A percentile compares a stretch with the other conserved stretches of the same genome.
Evolutionary conservation across 2,329 filamentous ascomycete species (phyloP).

Genomic region (Venturia nashicola): DNA sequence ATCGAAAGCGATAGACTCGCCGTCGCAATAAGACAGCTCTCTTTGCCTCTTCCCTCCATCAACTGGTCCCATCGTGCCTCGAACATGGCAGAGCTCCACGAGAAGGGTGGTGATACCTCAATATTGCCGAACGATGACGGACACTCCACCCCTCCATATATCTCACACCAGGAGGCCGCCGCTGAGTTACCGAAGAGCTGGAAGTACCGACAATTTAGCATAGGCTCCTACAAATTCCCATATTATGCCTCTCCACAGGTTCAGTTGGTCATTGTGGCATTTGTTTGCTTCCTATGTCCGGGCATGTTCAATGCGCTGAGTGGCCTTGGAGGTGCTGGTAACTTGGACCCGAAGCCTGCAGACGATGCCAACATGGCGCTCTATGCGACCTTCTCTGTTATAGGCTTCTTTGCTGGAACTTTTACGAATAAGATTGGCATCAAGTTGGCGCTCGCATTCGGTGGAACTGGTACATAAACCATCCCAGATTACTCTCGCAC

Average conservation of each 20-base stretch:
- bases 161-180: conserved; percentile 13
- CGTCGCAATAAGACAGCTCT: neutral
- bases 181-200: conserved; percentile 28
- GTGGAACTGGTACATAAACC: conserved; percentile 38
- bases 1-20: neutral
- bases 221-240: conserved; percentile 30
- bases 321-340: conserved; percentile 34
- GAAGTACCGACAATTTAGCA: conserved; percentile 32
- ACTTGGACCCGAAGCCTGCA: conserved; percentile 36
- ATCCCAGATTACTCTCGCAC: neutral
- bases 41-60: neutral
- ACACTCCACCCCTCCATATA: neutral
- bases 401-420: conserved; percentile 55
- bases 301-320: conserved; percentile 42
- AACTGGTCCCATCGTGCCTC: neutral
- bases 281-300: conserved; percentile 42
- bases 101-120: conserved; percentile 11
- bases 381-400: conserved; percentile 58
- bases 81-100: conserved; percentile 12
- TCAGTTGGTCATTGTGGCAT: conserved; percentile 36
- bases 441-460: conserved; percentile 54
- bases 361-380: conserved; percentile 59
- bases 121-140: neutral
- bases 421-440: conserved; percentile 68
- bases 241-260: conserved; percentile 37